These are phyloP conservation scores for Tricholoma sp. DNA, from an alignment of 768 basidiomycete genomes.

Conservation along the genomic window DNA sequence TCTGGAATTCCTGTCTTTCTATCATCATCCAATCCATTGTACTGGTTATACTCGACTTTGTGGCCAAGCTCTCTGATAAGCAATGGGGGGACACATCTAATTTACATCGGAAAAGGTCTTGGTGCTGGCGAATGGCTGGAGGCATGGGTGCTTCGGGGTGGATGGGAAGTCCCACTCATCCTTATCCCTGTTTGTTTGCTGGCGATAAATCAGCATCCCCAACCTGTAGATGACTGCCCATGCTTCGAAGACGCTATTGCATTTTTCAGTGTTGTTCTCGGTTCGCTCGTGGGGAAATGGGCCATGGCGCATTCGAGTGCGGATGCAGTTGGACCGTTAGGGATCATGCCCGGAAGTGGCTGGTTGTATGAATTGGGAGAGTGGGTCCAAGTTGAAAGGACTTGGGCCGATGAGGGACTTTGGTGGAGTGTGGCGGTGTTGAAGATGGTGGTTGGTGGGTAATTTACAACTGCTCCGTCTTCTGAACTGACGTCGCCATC, in stretches of 20 bases:
- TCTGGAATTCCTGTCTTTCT: constrained; percentile 31
- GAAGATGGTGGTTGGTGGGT: constrained; percentile 43
- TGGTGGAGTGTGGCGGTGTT: constrained; percentile 44
- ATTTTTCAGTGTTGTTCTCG: constrained; percentile 78
- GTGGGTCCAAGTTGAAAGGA: constrained; percentile 33
- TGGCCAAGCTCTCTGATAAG: constrained; percentile 15
- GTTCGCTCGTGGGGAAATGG: constrained; percentile 71
- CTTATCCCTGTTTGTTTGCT: constrained; percentile 61
- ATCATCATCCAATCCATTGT: constrained; percentile 24
- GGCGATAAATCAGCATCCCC: constrained; percentile 84
- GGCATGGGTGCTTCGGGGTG: constrained; percentile 29
- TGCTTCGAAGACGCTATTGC: constrained; percentile 98
- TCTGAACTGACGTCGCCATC: not conserved
- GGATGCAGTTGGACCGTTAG: constrained; percentile 18
- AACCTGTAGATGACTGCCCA: constrained; percentile 95
- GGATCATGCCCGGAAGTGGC: constrained; percentile 57
- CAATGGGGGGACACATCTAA: constrained; percentile 14
- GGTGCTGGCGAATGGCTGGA: constrained; percentile 30
- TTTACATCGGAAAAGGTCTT: constrained; percentile 35
- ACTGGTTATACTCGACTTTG: constrained; percentile 18
- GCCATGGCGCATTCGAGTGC: constrained; percentile 39
- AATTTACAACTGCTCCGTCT: not conserved
- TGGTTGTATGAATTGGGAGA: constrained; percentile 28
- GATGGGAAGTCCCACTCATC: constrained; percentile 55
- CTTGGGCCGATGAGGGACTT: constrained; percentile 32